Evolutionary conservation across 148 eudicot species (phyloP), one percentile per base, ranked within the genome.

Genomic region (Arbutus unedo): DNA sequence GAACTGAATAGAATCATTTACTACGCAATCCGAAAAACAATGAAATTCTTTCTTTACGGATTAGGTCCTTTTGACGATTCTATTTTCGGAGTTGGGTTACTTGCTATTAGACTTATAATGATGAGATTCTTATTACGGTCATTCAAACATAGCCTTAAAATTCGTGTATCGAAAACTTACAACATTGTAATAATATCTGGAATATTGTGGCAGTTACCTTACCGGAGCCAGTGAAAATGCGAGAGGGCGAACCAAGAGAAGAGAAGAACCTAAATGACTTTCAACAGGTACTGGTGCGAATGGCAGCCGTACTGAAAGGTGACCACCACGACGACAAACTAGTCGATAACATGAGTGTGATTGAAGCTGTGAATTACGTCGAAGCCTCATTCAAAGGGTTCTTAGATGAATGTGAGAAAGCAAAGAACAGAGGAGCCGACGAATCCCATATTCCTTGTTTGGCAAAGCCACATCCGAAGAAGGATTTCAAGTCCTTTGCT

Each of bases 291-390:
- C 45, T 95, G 80, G 97, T 93, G 50, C 91, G 92, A 83, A 76
- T 93, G 93, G 88, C 91, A 11, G 97, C 98, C 10, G 84, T 92
- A 80, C 82, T 95, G 79, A 89, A 87, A 7, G 97, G 98, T 55
- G 97, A 95, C 79, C 85, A 88, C 74, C 82, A 88, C 75, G 94
- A 94, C 10, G 23, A 88, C 57, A 83, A 85, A 38, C 85, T 91
- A 25, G 90, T 89, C 1, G 92, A 89, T 45, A 85, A 85, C 60
- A 92, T 93, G 97, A 89, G 88, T 7, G 93, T 95, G 41, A 81
- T 82, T 43, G 87, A 87, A 23, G 98, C 89, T 3, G 93, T 60
- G 9, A 86, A 89, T 49, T 95, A 95, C 81, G 88, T 90, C 3
- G 81, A 86, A 5, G 80, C 81, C 8, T 91, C 95, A 23, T 90